These are phyloP conservation scores for Lactarius indigo DNA, from an alignment of 768 basidiomycete species.

Conservation along the genomic window DNA sequence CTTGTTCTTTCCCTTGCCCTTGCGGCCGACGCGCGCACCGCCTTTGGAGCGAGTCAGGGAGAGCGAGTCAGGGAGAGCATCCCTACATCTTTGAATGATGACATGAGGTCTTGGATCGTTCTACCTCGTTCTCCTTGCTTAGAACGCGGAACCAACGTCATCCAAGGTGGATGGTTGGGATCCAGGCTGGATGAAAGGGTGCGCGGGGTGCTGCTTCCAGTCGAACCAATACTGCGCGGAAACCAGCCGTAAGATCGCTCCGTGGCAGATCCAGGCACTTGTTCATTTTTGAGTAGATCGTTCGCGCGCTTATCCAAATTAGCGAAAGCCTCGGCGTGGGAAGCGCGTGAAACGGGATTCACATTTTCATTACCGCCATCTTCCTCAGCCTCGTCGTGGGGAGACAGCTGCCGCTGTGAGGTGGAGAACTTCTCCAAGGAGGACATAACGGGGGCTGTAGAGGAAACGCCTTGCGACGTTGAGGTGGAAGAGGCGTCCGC, in stretches of 20 bases:
- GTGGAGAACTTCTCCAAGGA: neutral
- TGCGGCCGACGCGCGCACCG: slow-evolving; percentile 26
- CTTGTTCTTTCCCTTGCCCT: slow-evolving; percentile 17
- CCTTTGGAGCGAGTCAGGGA: slow-evolving; percentile 42
- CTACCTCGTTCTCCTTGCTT: slow-evolving; percentile 66
- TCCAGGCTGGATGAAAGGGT: slow-evolving; percentile 32
- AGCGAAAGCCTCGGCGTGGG: slow-evolving; percentile 37
- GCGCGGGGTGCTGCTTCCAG: slow-evolving; percentile 24
- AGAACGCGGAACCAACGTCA: slow-evolving; percentile 57
- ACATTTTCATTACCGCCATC: slow-evolving; percentile 27
- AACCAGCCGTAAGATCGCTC: slow-evolving; percentile 17
- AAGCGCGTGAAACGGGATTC: slow-evolving; percentile 29
- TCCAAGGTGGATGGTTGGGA: slow-evolving; percentile 50
- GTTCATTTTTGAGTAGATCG: slow-evolving; percentile 28
- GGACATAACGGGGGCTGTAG: neutral
- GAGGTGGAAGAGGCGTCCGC: neutral
- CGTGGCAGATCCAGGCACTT: slow-evolving; percentile 1
- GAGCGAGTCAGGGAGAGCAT: slow-evolving; percentile 57
- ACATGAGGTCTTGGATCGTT: slow-evolving; percentile 64
- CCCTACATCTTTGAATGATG: slow-evolving; percentile 78
- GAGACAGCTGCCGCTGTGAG: slow-evolving; percentile 6
- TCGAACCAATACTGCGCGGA: slow-evolving; percentile 17
- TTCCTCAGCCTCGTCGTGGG: slow-evolving; percentile 15
- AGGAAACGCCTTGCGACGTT: too few species aligned
- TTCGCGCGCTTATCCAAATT: slow-evolving; percentile 31